Percentiles rank a stretch among this genome's conserved stretches.
These are phyloP conservation scores for Debaryomyces singareniensis DNA, from an alignment of 1,139 yeast species.

Conservation along the genomic window DNA sequence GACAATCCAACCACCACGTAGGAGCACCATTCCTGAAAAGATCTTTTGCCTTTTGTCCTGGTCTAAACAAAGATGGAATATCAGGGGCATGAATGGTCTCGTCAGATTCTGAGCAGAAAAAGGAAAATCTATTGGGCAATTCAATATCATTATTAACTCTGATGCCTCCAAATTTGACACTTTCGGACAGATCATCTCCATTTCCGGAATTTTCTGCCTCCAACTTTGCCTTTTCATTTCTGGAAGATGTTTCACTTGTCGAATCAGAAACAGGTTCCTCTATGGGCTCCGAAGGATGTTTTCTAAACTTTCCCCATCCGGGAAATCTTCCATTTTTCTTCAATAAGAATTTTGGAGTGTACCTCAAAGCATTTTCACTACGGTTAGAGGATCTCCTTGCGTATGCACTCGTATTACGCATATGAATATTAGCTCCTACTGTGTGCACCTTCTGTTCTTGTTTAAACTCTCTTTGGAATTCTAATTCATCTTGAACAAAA, in stretches of 20 bases:
- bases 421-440: background rate
- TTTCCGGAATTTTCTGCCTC: conserved; percentile 1
- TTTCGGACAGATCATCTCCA: conserved; percentile 15
- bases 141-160: conserved; percentile 16
- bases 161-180: conserved; percentile 31
- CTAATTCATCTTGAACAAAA: conserved; percentile 51
- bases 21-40: conserved; percentile 60
- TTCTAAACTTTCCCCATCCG: conserved; percentile 1
- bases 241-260: conserved; percentile 13
- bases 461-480: conserved; percentile 16
- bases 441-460: conserved; percentile 8
- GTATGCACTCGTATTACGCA: conserved; percentile 11
- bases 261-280: conserved; percentile 17
- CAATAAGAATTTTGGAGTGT: conserved; percentile 44
- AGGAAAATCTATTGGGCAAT: conserved; percentile 71
- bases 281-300: conserved; percentile 3
- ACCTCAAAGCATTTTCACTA: conserved; percentile 50
- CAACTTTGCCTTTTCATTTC: conserved; percentile 7
- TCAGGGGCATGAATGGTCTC: conserved; percentile 90
- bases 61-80: conserved; percentile 63
- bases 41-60: conserved; percentile 58
- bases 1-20: conserved; percentile 74
- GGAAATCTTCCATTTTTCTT: conserved; percentile 10
- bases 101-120: conserved; percentile 74
- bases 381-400: conserved; percentile 9